A percentile compares a stretch with the other conserved stretches of the same genome.
Conservation (phyloP, 2,329 filamentous ascomycete species). For the Colletotrichum karsti region DNA sequence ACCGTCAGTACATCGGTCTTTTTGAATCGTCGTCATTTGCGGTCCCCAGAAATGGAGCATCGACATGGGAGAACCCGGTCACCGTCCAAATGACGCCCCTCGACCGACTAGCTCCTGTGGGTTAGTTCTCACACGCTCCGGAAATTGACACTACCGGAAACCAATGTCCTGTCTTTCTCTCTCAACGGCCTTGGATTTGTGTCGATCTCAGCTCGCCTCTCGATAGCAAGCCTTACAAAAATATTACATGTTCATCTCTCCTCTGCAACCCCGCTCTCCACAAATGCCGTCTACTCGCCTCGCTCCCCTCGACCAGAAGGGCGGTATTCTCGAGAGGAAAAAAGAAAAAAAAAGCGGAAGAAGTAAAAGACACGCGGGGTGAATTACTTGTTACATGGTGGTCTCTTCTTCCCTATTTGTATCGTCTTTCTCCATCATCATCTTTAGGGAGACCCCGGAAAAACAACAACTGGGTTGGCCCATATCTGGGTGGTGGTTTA, state of each 20-base stretch:
- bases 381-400: constrained; percentile 28
- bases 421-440: neutral
- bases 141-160: neutral
- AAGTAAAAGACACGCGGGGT: constrained; percentile 21
- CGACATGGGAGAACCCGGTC: neutral
- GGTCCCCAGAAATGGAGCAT: too few species aligned
- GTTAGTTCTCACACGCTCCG: neutral
- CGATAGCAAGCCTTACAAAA: neutral
- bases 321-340: neutral
- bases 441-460: neutral
- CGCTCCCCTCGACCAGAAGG: neutral
- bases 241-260: constrained; percentile 15
- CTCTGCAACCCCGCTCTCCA: neutral
- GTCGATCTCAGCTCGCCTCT: neutral
- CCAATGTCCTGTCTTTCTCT: neutral
- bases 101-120: neutral
- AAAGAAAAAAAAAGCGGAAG: neutral
- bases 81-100: neutral
- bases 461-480: constrained; percentile 22
- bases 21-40: too few species aligned
- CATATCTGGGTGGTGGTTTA: constrained; percentile 12
- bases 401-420: constrained; percentile 20
- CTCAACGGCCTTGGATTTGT: constrained; percentile 15
- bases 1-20: too few species aligned
- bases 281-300: neutral